Evolutionary conservation across 495 filamentous ascomycete genomes (phyloP).

Genomic region (Acidomyces sp.): DNA sequence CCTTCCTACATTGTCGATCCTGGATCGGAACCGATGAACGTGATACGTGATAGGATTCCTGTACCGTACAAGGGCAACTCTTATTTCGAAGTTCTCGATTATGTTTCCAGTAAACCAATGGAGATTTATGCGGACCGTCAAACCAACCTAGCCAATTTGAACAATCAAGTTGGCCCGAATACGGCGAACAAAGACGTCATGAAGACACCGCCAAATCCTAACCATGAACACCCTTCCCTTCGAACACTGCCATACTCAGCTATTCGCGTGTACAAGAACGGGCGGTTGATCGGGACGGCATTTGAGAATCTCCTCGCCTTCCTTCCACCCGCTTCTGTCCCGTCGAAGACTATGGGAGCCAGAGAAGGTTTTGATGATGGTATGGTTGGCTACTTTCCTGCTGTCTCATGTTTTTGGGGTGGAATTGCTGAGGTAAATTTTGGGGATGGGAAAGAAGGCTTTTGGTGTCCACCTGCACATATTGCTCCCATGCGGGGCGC

Average conservation of each 20-base stretch:
- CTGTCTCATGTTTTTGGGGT: conserved; percentile 79
- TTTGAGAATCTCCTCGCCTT: conserved; percentile 86
- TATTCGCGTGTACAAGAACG: conserved; percentile 88
- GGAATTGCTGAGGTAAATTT: conserved; percentile 88
- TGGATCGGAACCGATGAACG: conserved; percentile 41
- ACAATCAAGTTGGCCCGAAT: conserved; percentile 23
- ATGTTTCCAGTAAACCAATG: conserved; percentile 74
- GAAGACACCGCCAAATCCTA: conserved; percentile 46
- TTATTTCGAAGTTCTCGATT: conserved; percentile 92
- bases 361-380: conserved; percentile 82
- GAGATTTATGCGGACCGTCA: conserved; percentile 73
- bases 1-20: conserved; percentile 23
- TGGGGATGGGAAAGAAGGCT: conserved; percentile 56
- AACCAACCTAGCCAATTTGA: conserved; percentile 36
- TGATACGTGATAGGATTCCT: conserved; percentile 86
- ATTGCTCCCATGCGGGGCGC: conserved; percentile 17
- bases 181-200: conserved; percentile 33
- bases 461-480: conserved; percentile 71
- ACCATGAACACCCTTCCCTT: conserved; percentile 56
- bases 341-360: conserved; percentile 57
- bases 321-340: conserved; percentile 76
- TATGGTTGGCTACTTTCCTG: conserved; percentile 87
- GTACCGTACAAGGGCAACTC: conserved; percentile 85
- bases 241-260: conserved; percentile 75
- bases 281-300: conserved; percentile 67